Percentiles rank a stretch among this genome's conserved stretches.
Evolutionary conservation across 2,329 filamentous ascomycete species (phyloP).

Genomic region (Xylariaceae sp.): DNA sequence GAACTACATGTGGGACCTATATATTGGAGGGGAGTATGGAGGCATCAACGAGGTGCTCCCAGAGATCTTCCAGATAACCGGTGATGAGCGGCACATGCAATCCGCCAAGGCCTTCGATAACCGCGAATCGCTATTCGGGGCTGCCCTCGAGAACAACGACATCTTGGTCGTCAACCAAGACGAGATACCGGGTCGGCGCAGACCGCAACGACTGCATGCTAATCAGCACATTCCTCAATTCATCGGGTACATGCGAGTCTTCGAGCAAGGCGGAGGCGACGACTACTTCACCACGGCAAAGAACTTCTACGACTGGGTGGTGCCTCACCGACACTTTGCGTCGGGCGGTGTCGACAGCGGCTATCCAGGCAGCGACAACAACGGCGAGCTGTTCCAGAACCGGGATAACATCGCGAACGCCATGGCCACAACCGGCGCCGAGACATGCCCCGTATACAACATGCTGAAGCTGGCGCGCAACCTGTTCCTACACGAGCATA

Average conservation of each 20-base stretch:
- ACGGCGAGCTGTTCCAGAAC: conserved; percentile 33
- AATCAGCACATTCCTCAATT: conserved; percentile 33
- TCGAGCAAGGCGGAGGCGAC: conserved; percentile 28
- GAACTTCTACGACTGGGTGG: conserved; percentile 34
- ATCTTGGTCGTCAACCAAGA: conserved; percentile 29
- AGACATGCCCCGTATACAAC: conserved; percentile 34
- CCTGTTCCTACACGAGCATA: conserved; percentile 32
- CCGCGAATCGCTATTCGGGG: conserved; percentile 30
- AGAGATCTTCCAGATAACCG: conserved; percentile 32
- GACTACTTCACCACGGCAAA: conserved; percentile 31
- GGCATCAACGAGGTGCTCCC: conserved; percentile 33
- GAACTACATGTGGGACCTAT: conserved; percentile 35
- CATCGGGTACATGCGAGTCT: conserved; percentile 31
- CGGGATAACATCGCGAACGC: conserved; percentile 33
- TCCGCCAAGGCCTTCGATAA: conserved; percentile 33
- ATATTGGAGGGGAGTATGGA: conserved; percentile 32
- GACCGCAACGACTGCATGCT: conserved; percentile 29
- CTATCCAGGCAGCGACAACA: conserved; percentile 31
- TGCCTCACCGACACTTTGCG: conserved; percentile 31
- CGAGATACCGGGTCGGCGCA: conserved; percentile 29
- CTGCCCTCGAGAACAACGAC: conserved; percentile 28
- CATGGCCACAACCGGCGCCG: conserved; percentile 27
- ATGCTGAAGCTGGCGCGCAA: conserved; percentile 32
- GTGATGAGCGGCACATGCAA: conserved; percentile 27
- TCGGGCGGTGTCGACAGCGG: conserved; percentile 30